These are phyloP conservation scores for Rosellinia necatrix DNA, from an alignment of 2,329 filamentous ascomycete species.

Conservation along the genomic window DNA sequence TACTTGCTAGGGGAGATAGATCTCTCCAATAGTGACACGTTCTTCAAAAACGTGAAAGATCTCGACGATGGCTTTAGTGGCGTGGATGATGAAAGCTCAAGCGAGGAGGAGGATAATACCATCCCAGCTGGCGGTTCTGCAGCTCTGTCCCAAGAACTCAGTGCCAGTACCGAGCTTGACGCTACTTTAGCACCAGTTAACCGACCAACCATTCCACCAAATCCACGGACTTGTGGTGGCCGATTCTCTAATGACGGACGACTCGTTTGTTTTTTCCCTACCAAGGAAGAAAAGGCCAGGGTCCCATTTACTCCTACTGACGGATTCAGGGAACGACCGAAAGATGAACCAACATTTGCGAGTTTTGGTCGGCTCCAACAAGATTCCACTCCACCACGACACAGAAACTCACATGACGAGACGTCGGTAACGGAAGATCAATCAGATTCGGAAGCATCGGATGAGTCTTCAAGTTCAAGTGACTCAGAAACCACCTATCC, in stretches of 20 bases:
- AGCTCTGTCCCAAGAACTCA: slow-evolving; percentile 66
- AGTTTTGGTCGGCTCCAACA: slow-evolving; percentile 61
- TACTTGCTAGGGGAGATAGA: slow-evolving; percentile 68
- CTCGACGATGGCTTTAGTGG: slow-evolving; percentile 61
- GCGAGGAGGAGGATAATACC: slow-evolving; percentile 73
- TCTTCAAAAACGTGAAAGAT: slow-evolving; percentile 68
- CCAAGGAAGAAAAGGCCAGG: slow-evolving; percentile 65
- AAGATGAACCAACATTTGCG: slow-evolving; percentile 60
- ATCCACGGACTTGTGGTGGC: slow-evolving; percentile 63
- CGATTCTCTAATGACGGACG: slow-evolving; percentile 66
- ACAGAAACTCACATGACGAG: slow-evolving; percentile 54
- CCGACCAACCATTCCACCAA: slow-evolving; percentile 58
- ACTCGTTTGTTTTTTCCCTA: slow-evolving; percentile 70
- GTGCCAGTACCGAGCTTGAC: slow-evolving; percentile 57
- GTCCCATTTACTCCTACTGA: slow-evolving; percentile 53
- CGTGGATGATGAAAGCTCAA: slow-evolving; percentile 77
- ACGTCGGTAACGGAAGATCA: slow-evolving; percentile 56
- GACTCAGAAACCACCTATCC: slow-evolving; percentile 68
- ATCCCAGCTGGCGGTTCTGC: slow-evolving; percentile 58
- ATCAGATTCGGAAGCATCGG: slow-evolving; percentile 56
- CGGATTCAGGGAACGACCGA: slow-evolving; percentile 53
- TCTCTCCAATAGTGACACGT: slow-evolving; percentile 62
- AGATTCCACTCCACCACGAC: slow-evolving; percentile 53
- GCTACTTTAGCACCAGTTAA: slow-evolving; percentile 57
- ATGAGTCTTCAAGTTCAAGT: slow-evolving; percentile 56